These are phyloP conservation scores for Dictyophora rubrovolvata DNA, from an alignment of 768 basidiomycete genomes.

Conservation along the genomic window DNA sequence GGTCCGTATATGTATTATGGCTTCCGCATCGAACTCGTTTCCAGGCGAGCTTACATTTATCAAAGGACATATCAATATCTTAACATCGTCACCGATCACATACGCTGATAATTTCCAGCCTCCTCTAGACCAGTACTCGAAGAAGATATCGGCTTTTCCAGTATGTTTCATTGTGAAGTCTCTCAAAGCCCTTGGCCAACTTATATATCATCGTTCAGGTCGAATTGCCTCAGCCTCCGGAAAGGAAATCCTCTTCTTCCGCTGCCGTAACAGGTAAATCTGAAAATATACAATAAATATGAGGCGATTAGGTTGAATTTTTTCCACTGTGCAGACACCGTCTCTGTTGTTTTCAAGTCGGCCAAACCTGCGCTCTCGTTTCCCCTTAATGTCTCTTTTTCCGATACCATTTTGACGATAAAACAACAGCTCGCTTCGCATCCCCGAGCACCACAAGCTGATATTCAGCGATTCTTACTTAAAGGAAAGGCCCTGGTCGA, in stretches of 20 bases:
- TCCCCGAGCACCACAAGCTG: conserved; percentile 62
- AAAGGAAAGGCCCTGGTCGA: conserved; percentile 94
- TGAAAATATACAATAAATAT: neutral
- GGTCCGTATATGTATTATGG: neutral
- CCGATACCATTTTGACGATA: conserved; percentile 75
- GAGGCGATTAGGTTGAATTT: conserved; percentile 8
- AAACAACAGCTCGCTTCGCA: conserved; percentile 65
- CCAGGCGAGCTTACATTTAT: conserved; percentile 48
- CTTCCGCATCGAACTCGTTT: neutral
- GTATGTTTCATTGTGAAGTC: conserved; percentile 29
- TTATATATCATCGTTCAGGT: conserved; percentile 31
- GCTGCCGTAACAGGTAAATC: conserved; percentile 21
- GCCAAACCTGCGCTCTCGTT: conserved; percentile 76
- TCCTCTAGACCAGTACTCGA: conserved; percentile 52
- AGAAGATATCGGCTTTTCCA: conserved; percentile 57
- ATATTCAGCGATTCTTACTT: conserved; percentile 76
- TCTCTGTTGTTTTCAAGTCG: conserved; percentile 82
- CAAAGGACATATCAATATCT: conserved; percentile 50
- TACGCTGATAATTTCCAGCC: conserved; percentile 73
- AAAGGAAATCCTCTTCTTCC: conserved; percentile 30
- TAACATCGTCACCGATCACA: conserved; percentile 56
- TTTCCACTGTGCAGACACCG: conserved; percentile 28
- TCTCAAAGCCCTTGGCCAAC: conserved; percentile 1
- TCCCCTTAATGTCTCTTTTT: conserved; percentile 59
- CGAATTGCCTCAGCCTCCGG: conserved; percentile 50